Evolutionary conservation across 331 rosid genomes (phyloP), one percentile per base, ranked within the genome.

Genomic region (Quercus phellos): DNA sequence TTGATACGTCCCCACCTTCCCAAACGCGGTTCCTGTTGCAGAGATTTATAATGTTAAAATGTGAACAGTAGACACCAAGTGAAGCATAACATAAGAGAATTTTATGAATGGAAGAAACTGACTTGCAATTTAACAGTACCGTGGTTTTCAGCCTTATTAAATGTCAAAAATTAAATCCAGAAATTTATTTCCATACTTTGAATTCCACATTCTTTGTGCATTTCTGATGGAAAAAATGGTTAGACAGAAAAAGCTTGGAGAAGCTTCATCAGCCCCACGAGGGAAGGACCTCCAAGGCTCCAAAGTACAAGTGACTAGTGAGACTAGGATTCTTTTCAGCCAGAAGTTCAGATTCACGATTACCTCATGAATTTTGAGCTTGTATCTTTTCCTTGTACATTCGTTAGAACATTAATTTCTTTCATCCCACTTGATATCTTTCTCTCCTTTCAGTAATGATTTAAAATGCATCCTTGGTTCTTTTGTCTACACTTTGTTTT

Each of bases 11-110:
- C 97, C 97, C 98, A 92, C 83, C 95, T 88, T 84, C 99, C 99
- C 3, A 94, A 84, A 29, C 98, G 96, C 68, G 99, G 97, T 83
- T 92, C 99, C 98, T 92, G 97, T 73, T 51, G 18, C 72, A 56
- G 82, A 55, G 27, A 64, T 32, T 53, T 17, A 72, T 17, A 24
- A 6, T 12, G 54, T 27, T 42, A 10, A 60, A 14, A 13, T 59
- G 12, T 6, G 2, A 35, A 58, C 22, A 4, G 26, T 7, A 59
- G 34, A 11, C 32, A 59, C 34, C 66, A 24, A 59, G 17, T 24
- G 32, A 24, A 59, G 8, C 51, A 3, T 46, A 9, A 11, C 51
- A 46, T 11, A 46, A 11, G 51, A 24, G 6, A 59, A 24, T 59
- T 59, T 26, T 59, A 59, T 59, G 9, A 24, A 21, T 59, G 67